Evolutionary conservation across 192 early-diverging fungal species (phyloP).

Genomic region (Coemansia sp.): DNA sequence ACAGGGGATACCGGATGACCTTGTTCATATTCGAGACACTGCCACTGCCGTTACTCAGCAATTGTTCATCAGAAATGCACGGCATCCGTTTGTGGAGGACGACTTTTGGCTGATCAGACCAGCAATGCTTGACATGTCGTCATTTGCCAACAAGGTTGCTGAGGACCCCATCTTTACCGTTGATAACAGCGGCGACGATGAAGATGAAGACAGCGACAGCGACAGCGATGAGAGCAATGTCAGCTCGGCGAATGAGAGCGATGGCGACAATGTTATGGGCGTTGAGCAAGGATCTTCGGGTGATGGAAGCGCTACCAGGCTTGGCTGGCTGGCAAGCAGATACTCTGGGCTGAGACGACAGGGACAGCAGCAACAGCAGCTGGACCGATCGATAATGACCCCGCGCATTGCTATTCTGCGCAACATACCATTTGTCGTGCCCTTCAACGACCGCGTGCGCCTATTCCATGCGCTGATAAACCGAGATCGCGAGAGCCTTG

Average conservation of each 20-base stretch:
- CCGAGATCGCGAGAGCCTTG: constrained; percentile 56
- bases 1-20: constrained; percentile 28
- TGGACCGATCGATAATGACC: constrained; percentile 18
- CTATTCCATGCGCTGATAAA: constrained; percentile 78
- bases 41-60: constrained; percentile 69
- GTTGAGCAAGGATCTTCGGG: constrained; percentile 3
- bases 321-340: constrained; percentile 52
- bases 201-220: constrained; percentile 7
- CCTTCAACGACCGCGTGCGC: constrained; percentile 82
- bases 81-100: constrained; percentile 39
- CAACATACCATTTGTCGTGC: constrained; percentile 88
- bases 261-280: not conserved
- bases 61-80: constrained; percentile 51
- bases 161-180: constrained; percentile 44
- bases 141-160: constrained; percentile 42
- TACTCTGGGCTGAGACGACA: constrained; percentile 39
- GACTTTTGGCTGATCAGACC: constrained; percentile 45
- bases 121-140: constrained; percentile 36
- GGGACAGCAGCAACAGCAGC: constrained; percentile 11
- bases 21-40: constrained; percentile 56
- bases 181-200: not conserved
- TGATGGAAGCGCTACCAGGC: constrained; percentile 22
- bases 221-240: constrained; percentile 1
- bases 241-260: not conserved
- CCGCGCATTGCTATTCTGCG: constrained; percentile 60